Evolutionary conservation across 768 basidiomycete genomes (phyloP), one percentile per base, ranked within the genome.

Genomic region (Tulasnella sp.): DNA sequence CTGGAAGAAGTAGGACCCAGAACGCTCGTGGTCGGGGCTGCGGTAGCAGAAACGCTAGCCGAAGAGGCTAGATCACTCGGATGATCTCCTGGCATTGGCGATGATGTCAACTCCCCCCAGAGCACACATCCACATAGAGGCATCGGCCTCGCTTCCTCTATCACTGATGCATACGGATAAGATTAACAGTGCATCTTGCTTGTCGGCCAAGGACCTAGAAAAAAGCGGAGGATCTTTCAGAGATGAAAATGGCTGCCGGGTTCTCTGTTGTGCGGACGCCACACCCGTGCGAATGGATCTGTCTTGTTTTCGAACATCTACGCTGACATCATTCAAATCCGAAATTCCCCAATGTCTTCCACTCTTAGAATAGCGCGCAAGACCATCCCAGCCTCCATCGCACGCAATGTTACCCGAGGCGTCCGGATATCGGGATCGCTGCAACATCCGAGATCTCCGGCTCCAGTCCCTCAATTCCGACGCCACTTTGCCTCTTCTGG

Each of bases 1-100:
- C 37, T 2, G 58, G 77, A 42, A 7, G 79, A 34, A 60, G 46
- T 40, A n/a, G 73, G 74, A 73, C 42, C 20, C 41, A 81, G 24
- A 28, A 60, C 72, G 6, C 37, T 37, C 37, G 37, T 37, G 37
- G 37, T 6, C 37, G 37, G 37, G 37, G 37, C 37, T 37, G 37
- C 37, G 6, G 37, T 37, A 37, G 37, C 37, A 37, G 37, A 37
- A 37, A 37, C 37, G 2, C 37, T 37, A 37, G 37, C 37, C 37
- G 37, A 37, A 37, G 37, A 37, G 37, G 37, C 37, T 37, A 37
- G 37, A 37, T 37, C 6, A 37, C 37, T 6, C 37, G 37, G 37
- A 6, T 37, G 37, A 37, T 37, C 2, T 37, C 2, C 37, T 37
- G 37, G 37, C 37, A 6, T 37, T 37, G n/a, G n/a, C n/a, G n/a